Percentiles rank a stretch among this genome's conserved stretches.
Evolutionary conservation across 1,284 basidiomycete genomes (phyloP).

Genomic region (Puccinia hordei): DNA sequence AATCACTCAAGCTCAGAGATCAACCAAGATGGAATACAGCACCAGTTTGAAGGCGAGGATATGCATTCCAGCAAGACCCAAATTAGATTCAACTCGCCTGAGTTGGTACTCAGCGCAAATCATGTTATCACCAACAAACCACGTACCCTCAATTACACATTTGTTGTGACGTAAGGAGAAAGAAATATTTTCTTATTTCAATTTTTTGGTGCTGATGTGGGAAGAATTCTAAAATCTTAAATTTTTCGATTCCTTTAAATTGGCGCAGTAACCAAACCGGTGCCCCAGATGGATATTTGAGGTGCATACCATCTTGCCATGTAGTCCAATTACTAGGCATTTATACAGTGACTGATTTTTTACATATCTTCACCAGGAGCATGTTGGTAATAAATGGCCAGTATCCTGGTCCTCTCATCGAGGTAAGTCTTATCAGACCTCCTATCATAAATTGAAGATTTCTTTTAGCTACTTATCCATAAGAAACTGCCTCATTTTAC

Average conservation of each 20-base stretch:
- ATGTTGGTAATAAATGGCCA: conserved; percentile 64
- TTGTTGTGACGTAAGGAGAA: conserved; percentile 26
- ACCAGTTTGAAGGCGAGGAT: conserved; percentile 10
- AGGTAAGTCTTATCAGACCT: conserved; percentile 61
- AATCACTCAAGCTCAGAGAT: neutral
- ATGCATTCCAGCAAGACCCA: conserved; percentile 11
- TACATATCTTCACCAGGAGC: neutral
- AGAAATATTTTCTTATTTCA: neutral
- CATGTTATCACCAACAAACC: conserved; percentile 22
- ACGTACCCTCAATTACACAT: conserved; percentile 26
- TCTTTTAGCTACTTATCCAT: neutral
- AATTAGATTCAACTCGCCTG: conserved; percentile 30
- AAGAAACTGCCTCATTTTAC: neutral
- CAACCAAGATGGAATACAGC: neutral
- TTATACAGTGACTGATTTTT: neutral
- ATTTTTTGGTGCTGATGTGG: neutral
- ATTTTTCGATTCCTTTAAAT: neutral
- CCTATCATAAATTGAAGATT: neutral
- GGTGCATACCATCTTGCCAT: neutral
- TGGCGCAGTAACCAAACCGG: conserved; percentile 23
- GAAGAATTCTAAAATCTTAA: neutral
- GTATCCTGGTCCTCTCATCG: conserved; percentile 64
- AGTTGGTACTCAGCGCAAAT: conserved; percentile 9
- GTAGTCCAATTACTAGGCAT: neutral
- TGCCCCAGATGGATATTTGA: conserved; percentile 25